A percentile compares a stretch with the other conserved stretches of the same genome.
Evolutionary conservation across 495 filamentous ascomycete genomes (phyloP).

Genomic region (Pyrenula massariospora): DNA sequence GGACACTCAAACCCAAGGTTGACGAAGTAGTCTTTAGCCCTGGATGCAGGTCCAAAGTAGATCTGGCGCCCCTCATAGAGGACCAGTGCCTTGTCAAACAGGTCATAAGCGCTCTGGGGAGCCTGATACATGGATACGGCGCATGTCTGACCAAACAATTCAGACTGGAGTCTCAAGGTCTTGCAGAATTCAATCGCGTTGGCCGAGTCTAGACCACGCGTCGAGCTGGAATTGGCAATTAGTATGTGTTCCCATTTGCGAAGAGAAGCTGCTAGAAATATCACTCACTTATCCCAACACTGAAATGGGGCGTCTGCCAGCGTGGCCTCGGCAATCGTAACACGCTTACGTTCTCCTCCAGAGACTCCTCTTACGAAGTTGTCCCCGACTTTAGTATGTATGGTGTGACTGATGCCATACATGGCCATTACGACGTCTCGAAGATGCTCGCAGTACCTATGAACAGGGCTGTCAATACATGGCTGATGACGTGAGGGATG

Average conservation of each 20-base stretch:
- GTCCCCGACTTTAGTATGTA: conserved; percentile 69
- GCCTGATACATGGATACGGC: conserved; percentile 81
- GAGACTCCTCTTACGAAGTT: conserved; percentile 69
- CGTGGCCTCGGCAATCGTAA: conserved; percentile 64
- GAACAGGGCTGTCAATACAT: background rate
- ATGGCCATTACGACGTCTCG: conserved; percentile 71
- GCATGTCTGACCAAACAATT: conserved; percentile 52
- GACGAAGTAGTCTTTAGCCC: conserved; percentile 58
- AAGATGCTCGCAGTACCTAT: conserved; percentile 49
- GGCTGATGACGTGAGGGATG: no score
- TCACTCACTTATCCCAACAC: conserved; percentile 89
- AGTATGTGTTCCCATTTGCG: no score
- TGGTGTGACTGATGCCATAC: conserved; percentile 64
- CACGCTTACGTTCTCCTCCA: conserved; percentile 75
- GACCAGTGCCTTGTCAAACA: conserved; percentile 68
- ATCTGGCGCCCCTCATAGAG: conserved; percentile 78
- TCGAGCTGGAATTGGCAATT: no score
- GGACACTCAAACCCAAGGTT: conserved; percentile 69
- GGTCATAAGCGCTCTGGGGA: conserved; percentile 61
- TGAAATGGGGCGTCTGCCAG: conserved; percentile 56
- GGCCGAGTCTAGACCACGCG: conserved; percentile 67
- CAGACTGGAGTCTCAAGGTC: conserved; percentile 52
- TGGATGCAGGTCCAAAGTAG: conserved; percentile 54
- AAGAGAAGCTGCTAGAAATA: no score
- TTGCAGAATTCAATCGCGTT: conserved; percentile 74